Conservation (phyloP, 2,329 filamentous ascomycete species). For the Calonectria multiphialidica region DNA sequence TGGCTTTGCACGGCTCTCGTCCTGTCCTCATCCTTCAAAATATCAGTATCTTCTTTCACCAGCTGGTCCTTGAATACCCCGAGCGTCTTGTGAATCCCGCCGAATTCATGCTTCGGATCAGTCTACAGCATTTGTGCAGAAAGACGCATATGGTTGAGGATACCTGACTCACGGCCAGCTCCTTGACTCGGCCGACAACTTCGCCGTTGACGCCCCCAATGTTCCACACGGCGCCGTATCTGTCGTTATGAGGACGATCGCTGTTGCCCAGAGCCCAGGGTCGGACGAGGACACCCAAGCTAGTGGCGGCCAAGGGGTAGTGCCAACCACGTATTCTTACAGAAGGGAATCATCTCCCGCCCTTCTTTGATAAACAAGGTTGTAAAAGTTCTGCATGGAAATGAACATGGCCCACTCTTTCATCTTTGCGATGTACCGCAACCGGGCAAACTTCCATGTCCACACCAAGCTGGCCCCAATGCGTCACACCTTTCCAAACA, state of each 20-base stretch:
- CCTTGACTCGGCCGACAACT: constrained; percentile 54
- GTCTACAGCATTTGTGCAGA: constrained; percentile 60
- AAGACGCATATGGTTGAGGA: constrained; percentile 47
- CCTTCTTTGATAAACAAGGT: constrained; percentile 70
- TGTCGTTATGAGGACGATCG: constrained; percentile 24
- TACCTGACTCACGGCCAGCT: constrained; percentile 68
- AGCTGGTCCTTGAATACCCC: constrained; percentile 59
- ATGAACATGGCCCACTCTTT: constrained; percentile 69
- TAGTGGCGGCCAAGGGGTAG: constrained; percentile 52
- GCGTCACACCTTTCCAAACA: constrained; percentile 66
- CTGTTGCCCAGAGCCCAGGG: constrained; percentile 35
- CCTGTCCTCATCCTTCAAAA: constrained; percentile 71
- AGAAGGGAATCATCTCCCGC: constrained; percentile 56
- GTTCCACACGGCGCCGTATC: constrained; percentile 29
- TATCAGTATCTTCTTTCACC: constrained; percentile 69
- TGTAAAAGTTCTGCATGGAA: constrained; percentile 69
- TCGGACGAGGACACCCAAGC: constrained; percentile 45
- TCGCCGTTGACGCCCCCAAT: constrained; percentile 30
- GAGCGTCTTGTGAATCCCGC: constrained; percentile 70
- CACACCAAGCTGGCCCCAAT: constrained; percentile 64
- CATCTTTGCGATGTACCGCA: constrained; percentile 64
- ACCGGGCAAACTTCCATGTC: constrained; percentile 59
- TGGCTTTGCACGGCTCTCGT: constrained; percentile 58
- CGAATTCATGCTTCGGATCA: constrained; percentile 72
- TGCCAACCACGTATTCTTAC: constrained; percentile 55